Evolutionary conservation across 148 eudicot species (phyloP).

Genomic region (Cornus florida): DNA sequence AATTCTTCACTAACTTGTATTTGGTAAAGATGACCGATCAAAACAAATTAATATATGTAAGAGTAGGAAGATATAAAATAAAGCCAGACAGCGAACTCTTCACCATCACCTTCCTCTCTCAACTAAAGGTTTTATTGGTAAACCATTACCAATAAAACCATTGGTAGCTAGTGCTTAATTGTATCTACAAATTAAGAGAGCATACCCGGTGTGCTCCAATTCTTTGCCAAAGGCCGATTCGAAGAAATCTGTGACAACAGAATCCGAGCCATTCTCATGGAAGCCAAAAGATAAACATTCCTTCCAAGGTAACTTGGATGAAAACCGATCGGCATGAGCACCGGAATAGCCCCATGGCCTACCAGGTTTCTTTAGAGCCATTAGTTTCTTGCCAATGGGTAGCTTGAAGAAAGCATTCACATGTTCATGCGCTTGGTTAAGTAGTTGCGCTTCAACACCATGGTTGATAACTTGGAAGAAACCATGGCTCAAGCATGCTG

Average conservation of each 20-base stretch:
- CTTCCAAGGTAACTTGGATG: constrained; percentile 47
- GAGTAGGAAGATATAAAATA: too few species aligned
- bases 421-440: constrained; percentile 11
- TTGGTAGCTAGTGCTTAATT: not conserved
- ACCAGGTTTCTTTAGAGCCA: constrained; percentile 21
- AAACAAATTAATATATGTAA: too few species aligned
- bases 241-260: constrained; percentile 23
- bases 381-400: constrained; percentile 24
- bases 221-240: constrained; percentile 31
- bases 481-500: constrained; percentile 38
- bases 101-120: too few species aligned
- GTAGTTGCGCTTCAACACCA: constrained; percentile 28
- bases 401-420: constrained; percentile 29
- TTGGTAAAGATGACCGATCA: too few species aligned
- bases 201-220: constrained; percentile 36
- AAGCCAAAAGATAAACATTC: constrained; percentile 43
- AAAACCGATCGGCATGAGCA: constrained; percentile 46
- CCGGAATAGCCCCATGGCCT: constrained; percentile 25
- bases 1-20: too few species aligned
- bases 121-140: too few species aligned
- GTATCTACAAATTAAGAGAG: not conserved
- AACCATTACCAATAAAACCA: too few species aligned
- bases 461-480: constrained; percentile 56
- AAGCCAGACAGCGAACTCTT: too few species aligned
- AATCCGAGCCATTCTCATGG: constrained; percentile 15